phyloP scores from a whole-genome alignment of 805 yeast species.

The Kazachstania africana region DNA sequence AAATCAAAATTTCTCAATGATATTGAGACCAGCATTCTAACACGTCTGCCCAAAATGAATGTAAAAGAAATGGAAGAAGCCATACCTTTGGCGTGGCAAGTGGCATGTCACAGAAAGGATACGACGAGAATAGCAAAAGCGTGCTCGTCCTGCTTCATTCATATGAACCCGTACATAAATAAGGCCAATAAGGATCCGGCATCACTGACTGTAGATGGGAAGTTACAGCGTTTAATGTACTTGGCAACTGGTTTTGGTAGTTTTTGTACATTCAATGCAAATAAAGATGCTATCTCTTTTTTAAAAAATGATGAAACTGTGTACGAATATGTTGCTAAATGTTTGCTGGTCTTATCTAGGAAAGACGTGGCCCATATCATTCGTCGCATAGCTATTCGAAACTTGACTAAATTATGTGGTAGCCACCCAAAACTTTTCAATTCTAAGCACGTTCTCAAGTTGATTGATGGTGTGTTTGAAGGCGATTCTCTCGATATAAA shows the following conservation, averaged over 20 bases:
- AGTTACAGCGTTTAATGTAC: constrained; percentile 44
- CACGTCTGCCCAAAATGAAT: constrained; percentile 47
- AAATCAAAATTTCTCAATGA: constrained; percentile 39
- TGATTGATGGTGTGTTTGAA: constrained; percentile 41
- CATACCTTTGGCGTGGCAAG: constrained; percentile 53
- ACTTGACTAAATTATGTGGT: constrained; percentile 46
- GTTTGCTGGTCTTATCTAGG: constrained; percentile 43
- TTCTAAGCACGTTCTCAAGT: constrained; percentile 38
- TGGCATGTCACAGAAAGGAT: constrained; percentile 37
- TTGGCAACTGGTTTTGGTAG: constrained; percentile 64
- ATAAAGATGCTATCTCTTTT: constrained; percentile 28
- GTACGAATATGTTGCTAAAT: constrained; percentile 45
- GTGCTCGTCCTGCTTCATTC: constrained; percentile 45
- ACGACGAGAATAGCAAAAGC: constrained; percentile 46
- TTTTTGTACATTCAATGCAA: constrained; percentile 42
- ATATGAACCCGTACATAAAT: constrained; percentile 36
- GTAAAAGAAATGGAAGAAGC: constrained; percentile 59
- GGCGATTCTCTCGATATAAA: constrained; percentile 31
- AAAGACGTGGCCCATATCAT: constrained; percentile 25
- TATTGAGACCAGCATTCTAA: constrained; percentile 41
- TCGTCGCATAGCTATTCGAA: constrained; percentile 43
- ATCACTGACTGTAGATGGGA: constrained; percentile 28
- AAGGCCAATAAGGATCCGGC: constrained; percentile 17
- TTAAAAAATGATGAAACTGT: constrained; percentile 39
- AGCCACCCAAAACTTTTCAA: constrained; percentile 57